These are phyloP conservation scores for Dioscorea cayenensis DNA, from an alignment of 116 monocot genomes.

Conservation along the genomic window DNA sequence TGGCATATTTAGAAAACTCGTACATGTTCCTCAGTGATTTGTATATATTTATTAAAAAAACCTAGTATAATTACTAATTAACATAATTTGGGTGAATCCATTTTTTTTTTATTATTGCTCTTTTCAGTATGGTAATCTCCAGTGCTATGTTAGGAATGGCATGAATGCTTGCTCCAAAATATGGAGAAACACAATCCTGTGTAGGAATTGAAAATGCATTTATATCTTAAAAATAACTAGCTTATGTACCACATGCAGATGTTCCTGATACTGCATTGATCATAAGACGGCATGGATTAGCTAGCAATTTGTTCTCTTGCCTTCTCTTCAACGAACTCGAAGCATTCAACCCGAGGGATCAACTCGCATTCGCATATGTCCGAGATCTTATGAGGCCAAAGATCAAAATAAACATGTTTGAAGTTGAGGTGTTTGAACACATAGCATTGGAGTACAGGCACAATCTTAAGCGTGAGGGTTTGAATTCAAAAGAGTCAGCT, in stretches of 20 bases:
- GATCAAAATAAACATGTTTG: constrained; percentile 69
- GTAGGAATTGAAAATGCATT: too few species aligned
- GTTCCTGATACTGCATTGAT: constrained; percentile 89
- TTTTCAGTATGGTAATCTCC: too few species aligned
- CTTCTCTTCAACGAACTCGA: constrained; percentile 89
- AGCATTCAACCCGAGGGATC: constrained; percentile 85
- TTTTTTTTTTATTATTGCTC: too few species aligned
- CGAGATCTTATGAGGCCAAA: constrained; percentile 68
- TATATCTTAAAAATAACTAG: too few species aligned
- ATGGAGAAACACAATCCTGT: too few species aligned
- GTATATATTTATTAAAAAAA: too few species aligned
- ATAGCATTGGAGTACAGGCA: constrained; percentile 74
- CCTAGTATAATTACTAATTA: too few species aligned
- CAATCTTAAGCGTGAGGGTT: constrained; percentile 38
- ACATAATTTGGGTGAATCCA: too few species aligned
- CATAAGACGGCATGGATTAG: constrained; percentile 43
- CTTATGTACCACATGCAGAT: constrained; percentile 25
- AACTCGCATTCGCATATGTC: constrained; percentile 82
- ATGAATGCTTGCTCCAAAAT: too few species aligned
- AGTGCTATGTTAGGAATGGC: too few species aligned
- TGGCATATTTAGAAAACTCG: too few species aligned
- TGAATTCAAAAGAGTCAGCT: neutral
- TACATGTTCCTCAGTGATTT: too few species aligned
- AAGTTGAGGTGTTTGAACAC: constrained; percentile 65
- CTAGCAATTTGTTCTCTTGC: constrained; percentile 72